phyloP scores from a whole-genome alignment of 2,329 filamentous ascomycete genomes.

The Colletotrichum coccodes region DNA sequence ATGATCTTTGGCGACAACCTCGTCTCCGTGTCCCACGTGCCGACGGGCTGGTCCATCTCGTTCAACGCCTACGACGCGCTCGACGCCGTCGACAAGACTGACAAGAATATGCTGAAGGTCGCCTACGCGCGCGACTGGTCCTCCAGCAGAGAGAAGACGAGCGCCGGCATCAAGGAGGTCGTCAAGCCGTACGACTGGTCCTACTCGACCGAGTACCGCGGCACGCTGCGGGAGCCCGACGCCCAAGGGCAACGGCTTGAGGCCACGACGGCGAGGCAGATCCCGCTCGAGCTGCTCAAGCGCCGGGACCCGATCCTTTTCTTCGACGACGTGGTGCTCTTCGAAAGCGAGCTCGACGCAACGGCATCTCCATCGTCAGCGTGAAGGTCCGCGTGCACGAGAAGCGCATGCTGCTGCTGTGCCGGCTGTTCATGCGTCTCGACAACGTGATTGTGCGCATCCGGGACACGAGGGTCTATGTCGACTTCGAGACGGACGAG shows the following conservation, averaged over 20 bases:
- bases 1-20: slow-evolving; percentile 99
- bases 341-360: slow-evolving; percentile 97
- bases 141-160: slow-evolving; percentile 74
- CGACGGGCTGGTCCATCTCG: slow-evolving; percentile 78
- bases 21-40: slow-evolving; percentile 78
- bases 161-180: slow-evolving; percentile 89
- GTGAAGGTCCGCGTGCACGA: slow-evolving; percentile 96
- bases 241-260: background rate
- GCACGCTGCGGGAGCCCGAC: slow-evolving; percentile 62
- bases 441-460: slow-evolving; percentile 91
- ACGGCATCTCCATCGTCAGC: slow-evolving; percentile 90
- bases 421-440: slow-evolving; percentile 90
- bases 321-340: slow-evolving; percentile 95
- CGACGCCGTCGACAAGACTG: slow-evolving; percentile 94
- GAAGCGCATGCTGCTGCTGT: slow-evolving; percentile 83
- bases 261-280: slow-evolving; percentile 52
- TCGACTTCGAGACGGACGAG: slow-evolving; percentile 83
- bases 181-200: slow-evolving; percentile 99
- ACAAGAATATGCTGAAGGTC: slow-evolving; percentile 89
- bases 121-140: slow-evolving; percentile 91
- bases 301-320: slow-evolving; percentile 94
- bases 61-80: slow-evolving; percentile 91
- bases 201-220: slow-evolving; percentile 89
- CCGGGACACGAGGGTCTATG: slow-evolving; percentile 89
- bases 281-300: slow-evolving; percentile 88